phyloP scores from a whole-genome alignment of 169 alveolate genomes.

The Cryptosporidium tyzzeri region DNA sequence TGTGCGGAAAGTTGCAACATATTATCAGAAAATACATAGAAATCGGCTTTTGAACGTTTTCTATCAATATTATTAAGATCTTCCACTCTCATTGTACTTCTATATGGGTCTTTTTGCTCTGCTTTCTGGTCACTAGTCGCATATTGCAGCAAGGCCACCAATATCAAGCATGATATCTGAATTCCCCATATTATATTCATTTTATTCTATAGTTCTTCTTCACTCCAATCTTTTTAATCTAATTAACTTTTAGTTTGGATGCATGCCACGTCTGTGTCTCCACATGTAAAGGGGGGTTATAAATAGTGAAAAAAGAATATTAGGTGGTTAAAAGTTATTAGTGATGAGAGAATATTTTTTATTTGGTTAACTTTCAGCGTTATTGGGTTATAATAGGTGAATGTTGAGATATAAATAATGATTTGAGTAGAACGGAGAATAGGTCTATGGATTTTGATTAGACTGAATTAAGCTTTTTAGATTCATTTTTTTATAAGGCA shows the following conservation, averaged over 20 bases:
- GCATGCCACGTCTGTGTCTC: slow-evolving; percentile 66
- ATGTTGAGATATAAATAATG: not conserved
- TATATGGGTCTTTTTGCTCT: slow-evolving; percentile 11
- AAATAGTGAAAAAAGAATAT: not conserved
- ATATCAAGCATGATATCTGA: not conserved
- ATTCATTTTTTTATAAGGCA: not conserved
- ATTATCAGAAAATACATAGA: slow-evolving; percentile 50
- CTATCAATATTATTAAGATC: slow-evolving; percentile 47
- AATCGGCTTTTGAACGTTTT: slow-evolving; percentile 35
- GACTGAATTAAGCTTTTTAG: not conserved
- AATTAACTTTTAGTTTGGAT: slow-evolving; percentile 16
- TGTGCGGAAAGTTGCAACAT: slow-evolving; percentile 64
- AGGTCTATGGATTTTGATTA: not conserved
- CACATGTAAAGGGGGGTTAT: slow-evolving; percentile 5
- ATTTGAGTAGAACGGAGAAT: no score
- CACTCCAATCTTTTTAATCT: slow-evolving; percentile 8
- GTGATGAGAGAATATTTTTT: no score
- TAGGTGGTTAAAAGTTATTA: not conserved
- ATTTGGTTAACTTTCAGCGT: not conserved
- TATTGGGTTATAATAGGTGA: no score
- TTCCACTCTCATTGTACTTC: slow-evolving; percentile 6
- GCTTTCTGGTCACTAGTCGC: not conserved
- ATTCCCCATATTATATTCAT: slow-evolving; percentile 58
- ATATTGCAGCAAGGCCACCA: not conserved
- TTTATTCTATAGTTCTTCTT: slow-evolving; percentile 10